These are phyloP conservation scores for Didymella pinodella DNA, from an alignment of 2,329 filamentous ascomycete species.

Conservation along the genomic window DNA sequence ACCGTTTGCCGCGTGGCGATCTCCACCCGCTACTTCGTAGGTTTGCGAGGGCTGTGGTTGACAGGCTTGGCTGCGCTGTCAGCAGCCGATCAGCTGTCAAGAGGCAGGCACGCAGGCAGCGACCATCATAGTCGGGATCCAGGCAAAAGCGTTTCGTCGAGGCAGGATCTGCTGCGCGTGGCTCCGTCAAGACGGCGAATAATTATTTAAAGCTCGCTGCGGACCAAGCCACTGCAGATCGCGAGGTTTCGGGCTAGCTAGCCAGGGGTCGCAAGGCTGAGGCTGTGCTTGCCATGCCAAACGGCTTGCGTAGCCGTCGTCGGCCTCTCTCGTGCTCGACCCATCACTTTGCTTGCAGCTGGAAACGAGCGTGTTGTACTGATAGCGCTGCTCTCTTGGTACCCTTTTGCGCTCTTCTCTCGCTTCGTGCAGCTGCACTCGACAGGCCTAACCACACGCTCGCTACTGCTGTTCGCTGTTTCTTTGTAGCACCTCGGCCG, in stretches of 20 bases:
- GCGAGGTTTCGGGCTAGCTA: slow-evolving; percentile 11
- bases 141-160: not conserved
- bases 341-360: slow-evolving; percentile 1
- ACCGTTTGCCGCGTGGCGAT: slow-evolving; percentile 1
- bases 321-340: slow-evolving; percentile 13
- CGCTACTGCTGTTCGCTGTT: slow-evolving; percentile 17
- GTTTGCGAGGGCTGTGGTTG: not conserved
- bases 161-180: not conserved
- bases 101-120: not conserved
- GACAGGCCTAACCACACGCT: slow-evolving; percentile 1
- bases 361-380: not conserved
- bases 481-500: not conserved
- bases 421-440: slow-evolving; percentile 13
- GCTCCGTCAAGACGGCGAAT: not conserved
- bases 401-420: slow-evolving; percentile 12
- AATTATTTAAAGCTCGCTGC: slow-evolving; percentile 20
- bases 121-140: not conserved
- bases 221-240: slow-evolving; percentile 19
- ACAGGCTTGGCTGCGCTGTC: not conserved
- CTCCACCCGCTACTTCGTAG: not conserved
- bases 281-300: slow-evolving; percentile 16
- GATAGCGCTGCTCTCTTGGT: not conserved
- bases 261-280: slow-evolving; percentile 20
- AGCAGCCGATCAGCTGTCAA: not conserved
- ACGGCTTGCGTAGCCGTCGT: slow-evolving; percentile 16